Base-by-base conservation (phyloP, 1,284 basidiomycete species). In the Fomitiporia mediterranea region DNA sequence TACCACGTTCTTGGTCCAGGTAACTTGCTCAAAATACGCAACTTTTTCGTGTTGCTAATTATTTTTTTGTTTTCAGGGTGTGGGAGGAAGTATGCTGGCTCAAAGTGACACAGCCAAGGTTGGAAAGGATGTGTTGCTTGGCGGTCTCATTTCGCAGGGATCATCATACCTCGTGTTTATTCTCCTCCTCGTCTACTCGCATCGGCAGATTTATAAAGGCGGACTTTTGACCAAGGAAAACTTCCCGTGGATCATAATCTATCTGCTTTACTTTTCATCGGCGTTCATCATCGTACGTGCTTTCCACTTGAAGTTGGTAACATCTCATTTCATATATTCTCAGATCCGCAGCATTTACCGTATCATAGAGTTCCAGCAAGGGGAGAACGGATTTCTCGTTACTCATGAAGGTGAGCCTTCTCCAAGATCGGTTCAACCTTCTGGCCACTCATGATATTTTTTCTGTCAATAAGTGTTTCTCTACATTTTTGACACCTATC, bases 401-500 rank as follows among this genome's bases (percentile, higher is more conserved):
- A 73, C 70, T 1, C 69, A 70, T 60, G 73, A 74, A 62, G 37
- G 59, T 60, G n/a, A 19, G 30, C 32, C 32, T 34, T 34, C 6
- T 34, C 13, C 32, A 34, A 34, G 32, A 6, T 34, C 32, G 6
- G 13, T 6, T 13, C 32, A 6, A 34, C 32, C 32, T 34, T 34
- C 32, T 34, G 32, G 13, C 32, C 32, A 6, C 32, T 34, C 32
- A 34, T 13, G 32, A 34, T 34, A 34, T 34, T 13, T 34, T 13
- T 6, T 13, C 13, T 13, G 17, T 39, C 39, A n/a, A n/a, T n/a
- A n/a, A 69, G 67, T 66, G 4, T 76, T 69, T 63, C 74, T 77
- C 61, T 72, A 76, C 49, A 64, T 69, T 4, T 67, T 78, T 40
- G 76, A 78, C 58, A 70, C 74, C 1, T 63, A 72, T 11, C 68